phyloP scores from a whole-genome alignment of 2,329 filamentous ascomycete species.

The Coleophoma cylindrospora region DNA sequence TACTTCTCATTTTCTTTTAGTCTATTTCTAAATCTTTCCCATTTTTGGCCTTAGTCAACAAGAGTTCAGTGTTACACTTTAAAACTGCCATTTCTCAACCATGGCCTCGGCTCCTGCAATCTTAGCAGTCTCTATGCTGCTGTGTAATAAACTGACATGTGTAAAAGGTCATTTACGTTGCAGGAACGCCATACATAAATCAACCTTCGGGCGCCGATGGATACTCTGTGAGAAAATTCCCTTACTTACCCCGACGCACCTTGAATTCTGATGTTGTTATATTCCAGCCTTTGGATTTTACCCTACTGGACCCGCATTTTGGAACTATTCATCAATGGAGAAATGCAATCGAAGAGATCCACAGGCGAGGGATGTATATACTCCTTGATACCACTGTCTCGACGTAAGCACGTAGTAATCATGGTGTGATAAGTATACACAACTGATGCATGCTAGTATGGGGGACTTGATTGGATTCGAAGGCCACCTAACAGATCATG shows the following conservation, averaged over 20 bases:
- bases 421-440: not conserved
- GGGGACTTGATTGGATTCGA: not conserved
- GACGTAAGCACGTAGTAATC: slow-evolving; percentile 46
- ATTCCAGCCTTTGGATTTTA: slow-evolving; percentile 46
- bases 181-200: slow-evolving; percentile 58
- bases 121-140: too few relatives aligned
- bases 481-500: not conserved
- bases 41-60: too few relatives aligned
- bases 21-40: too few relatives aligned
- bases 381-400: slow-evolving; percentile 61
- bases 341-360: slow-evolving; percentile 51
- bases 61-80: too few relatives aligned
- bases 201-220: slow-evolving; percentile 57
- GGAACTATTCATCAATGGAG: slow-evolving; percentile 54
- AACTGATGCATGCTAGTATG: not conserved
- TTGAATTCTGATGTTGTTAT: too few relatives aligned
- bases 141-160: not conserved
- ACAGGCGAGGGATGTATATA: slow-evolving; percentile 57
- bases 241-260: too few relatives aligned
- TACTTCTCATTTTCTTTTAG: not conserved
- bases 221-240: slow-evolving; percentile 29
- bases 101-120: too few relatives aligned
- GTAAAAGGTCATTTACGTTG: slow-evolving; percentile 46
- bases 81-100: too few relatives aligned
- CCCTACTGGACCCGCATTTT: slow-evolving; percentile 56